Base-by-base conservation (phyloP, 768 basidiomycete genomes). In the Phylloporus sp. region DNA sequence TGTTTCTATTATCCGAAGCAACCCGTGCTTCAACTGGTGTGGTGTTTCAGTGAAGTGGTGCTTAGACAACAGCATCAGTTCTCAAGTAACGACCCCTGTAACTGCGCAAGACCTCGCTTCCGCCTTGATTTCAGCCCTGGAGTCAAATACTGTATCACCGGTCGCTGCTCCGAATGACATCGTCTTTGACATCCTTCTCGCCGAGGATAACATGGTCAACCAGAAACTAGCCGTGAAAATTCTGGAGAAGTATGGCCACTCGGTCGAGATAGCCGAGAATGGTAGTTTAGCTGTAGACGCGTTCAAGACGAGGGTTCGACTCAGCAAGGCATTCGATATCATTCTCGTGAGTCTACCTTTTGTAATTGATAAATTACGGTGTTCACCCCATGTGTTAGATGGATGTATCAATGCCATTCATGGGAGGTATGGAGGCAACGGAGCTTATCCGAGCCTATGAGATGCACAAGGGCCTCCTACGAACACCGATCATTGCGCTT, bases 401-500 rank as follows among this genome's bases (percentile, higher is more conserved):
- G 95, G 95, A 97, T 62, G 88, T 97, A 13, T 97, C 94, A 11
- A 95, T 95, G 92, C 92, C 94, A 6, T 87, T 95, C 71, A 97
- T 98, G 92, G 94, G 95, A 45, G 95, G 95, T 57, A 92, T 95
- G 85, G 95, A 99, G 70, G 92, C 95, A 2, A 99, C 97, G 0
- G 87, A 93, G 57, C 76, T 91, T 51, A 97, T 97, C 55, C 83
- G 95, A 46, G 79, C 82, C 32, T 91, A 85, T 64, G 95, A 98
- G 73, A 72, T 78, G 65, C 78, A 85, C 55, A 82, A 82, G 56
- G 77, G 82, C 8, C 73, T 92, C 27, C 65, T 81, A 15, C 79
- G 84, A 2, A 91, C 84, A 6, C 95, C 97, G 1, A 98, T 99
- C 59, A 92, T 98, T 61, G 97, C 97, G 1, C 75, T 99, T 35